A percentile compares a stretch with the other conserved stretches of the same genome.
Evolutionary conservation across 2,329 filamentous ascomycete species (phyloP).

Genomic region (Aspergillaceae sp.): DNA sequence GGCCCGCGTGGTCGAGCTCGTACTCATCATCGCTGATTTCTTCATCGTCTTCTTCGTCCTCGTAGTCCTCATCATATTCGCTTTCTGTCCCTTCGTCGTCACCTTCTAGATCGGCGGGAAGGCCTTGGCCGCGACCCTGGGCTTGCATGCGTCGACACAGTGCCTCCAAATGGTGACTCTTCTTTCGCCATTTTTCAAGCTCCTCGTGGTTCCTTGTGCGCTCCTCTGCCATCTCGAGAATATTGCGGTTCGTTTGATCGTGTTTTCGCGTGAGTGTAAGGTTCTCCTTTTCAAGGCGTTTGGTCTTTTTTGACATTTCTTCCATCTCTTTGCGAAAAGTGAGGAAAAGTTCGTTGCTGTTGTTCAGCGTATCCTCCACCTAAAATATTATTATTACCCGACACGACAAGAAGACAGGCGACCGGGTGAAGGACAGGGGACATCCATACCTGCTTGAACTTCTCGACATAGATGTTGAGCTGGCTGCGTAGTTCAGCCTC

Average conservation of each 20-base stretch:
- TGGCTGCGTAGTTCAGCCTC: constrained; percentile 90
- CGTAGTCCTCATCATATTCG: constrained; percentile 51
- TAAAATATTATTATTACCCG: constrained; percentile 47
- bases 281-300: constrained; percentile 93
- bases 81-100: constrained; percentile 33
- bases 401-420: constrained; percentile 6
- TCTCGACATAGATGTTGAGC: constrained; percentile 96
- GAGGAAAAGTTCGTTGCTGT: constrained; percentile 93
- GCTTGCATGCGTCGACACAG: constrained; percentile 96
- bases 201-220: constrained; percentile 67
- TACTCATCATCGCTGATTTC: constrained; percentile 52
- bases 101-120: constrained; percentile 51
- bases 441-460: constrained; percentile 88
- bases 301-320: constrained; percentile 99
- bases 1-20: constrained; percentile 31
- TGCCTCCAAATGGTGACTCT: constrained; percentile 84
- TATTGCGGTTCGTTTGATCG: constrained; percentile 86
- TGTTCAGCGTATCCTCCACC: constrained; percentile 98
- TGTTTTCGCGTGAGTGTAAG: constrained; percentile 84
- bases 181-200: constrained; percentile 70
- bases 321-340: constrained; percentile 99
- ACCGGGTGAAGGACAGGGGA: constrained; percentile 4
- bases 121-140: constrained; percentile 71
- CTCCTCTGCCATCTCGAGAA: constrained; percentile 95
- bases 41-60: constrained; percentile 57